Conservation (phyloP, 495 filamentous ascomycete species). For the Xylaria curta region DNA sequence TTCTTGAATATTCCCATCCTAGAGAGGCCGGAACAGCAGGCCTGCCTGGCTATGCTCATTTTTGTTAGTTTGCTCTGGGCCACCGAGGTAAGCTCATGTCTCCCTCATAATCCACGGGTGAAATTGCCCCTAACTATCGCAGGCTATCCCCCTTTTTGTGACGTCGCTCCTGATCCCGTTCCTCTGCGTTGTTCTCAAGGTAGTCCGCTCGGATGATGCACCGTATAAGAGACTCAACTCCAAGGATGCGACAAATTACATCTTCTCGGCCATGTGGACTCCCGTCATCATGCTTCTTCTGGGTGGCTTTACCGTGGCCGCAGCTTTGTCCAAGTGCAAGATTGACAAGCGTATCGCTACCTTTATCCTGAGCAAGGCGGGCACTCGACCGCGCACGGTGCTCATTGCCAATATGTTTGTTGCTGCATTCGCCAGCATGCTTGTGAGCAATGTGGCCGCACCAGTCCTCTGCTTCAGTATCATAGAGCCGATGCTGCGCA, state of each 20-base stretch:
- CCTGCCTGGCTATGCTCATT: slow-evolving; percentile 91
- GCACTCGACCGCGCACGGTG: slow-evolving; percentile 84
- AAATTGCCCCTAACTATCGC: slow-evolving; percentile 29
- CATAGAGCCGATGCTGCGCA: slow-evolving; percentile 93
- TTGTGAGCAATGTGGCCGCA: slow-evolving; percentile 97
- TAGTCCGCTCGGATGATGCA: slow-evolving; percentile 78
- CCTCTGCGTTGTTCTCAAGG: slow-evolving; percentile 82
- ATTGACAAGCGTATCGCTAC: slow-evolving; percentile 98
- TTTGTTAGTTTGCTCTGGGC: slow-evolving; percentile 96
- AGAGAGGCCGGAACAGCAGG: slow-evolving; percentile 86
- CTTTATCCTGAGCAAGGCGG: slow-evolving; percentile 95
- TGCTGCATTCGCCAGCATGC: slow-evolving; percentile 96
- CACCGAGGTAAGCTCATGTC: slow-evolving; percentile 73
- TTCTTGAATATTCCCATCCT: slow-evolving; percentile 79
- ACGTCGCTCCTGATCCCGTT: slow-evolving; percentile 95
- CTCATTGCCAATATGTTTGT: slow-evolving; percentile 98
- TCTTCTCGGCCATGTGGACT: slow-evolving; percentile 98
- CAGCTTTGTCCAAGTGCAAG: slow-evolving; percentile 93
- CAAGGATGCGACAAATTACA: slow-evolving; percentile 76
- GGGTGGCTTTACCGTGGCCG: slow-evolving; percentile 94
- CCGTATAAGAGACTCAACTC: slow-evolving; percentile 72
- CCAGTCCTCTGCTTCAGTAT: slow-evolving; percentile 99
- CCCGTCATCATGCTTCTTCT: slow-evolving; percentile 98
- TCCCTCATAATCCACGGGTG: too few relatives aligned
- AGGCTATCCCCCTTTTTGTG: slow-evolving; percentile 97